A percentile compares a stretch with the other conserved stretches of the same genome.
Conservation (phyloP, 75 land plant genomes). For the Selaginella tamariscina region DNA sequence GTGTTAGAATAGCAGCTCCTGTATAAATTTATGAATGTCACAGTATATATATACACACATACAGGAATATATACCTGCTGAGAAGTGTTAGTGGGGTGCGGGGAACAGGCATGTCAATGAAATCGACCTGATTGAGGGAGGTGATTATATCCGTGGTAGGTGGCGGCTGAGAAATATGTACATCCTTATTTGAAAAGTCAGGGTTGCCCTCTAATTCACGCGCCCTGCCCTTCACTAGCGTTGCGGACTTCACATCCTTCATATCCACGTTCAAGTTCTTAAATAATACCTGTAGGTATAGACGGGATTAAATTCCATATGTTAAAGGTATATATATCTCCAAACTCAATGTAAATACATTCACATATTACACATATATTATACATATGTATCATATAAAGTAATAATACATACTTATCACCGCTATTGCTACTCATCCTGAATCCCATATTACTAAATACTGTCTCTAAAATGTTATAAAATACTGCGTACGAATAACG, state of each 20-base stretch:
- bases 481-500: too few species aligned
- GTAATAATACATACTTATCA: too few species aligned
- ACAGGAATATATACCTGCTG: not conserved
- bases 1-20: too few species aligned
- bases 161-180: slow-evolving; percentile 36
- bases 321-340: not conserved
- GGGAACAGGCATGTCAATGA: slow-evolving; percentile 14
- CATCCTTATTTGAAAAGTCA: slow-evolving; percentile 89
- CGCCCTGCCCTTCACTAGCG: slow-evolving; percentile 61
- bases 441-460: too few species aligned
- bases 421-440: too few species aligned
- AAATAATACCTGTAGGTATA: slow-evolving; percentile 59
- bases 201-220: slow-evolving; percentile 91
- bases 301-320: not conserved
- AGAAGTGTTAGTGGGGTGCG: not conserved
- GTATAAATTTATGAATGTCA: too few species aligned
- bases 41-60: too few species aligned
- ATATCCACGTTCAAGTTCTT: slow-evolving; percentile 84
- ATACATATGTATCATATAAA: too few species aligned
- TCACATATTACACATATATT: too few species aligned
- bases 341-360: too few species aligned
- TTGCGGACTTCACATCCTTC: slow-evolving; percentile 79
- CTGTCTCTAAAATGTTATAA: too few species aligned
- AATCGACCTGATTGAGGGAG: slow-evolving; percentile 18
- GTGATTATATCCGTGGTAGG: slow-evolving; percentile 10